A percentile compares a stretch with the other conserved stretches of the same genome.
Evolutionary conservation across 2,329 filamentous ascomycete species (phyloP).

Genomic region (Pseudogymnoascus sp.): DNA sequence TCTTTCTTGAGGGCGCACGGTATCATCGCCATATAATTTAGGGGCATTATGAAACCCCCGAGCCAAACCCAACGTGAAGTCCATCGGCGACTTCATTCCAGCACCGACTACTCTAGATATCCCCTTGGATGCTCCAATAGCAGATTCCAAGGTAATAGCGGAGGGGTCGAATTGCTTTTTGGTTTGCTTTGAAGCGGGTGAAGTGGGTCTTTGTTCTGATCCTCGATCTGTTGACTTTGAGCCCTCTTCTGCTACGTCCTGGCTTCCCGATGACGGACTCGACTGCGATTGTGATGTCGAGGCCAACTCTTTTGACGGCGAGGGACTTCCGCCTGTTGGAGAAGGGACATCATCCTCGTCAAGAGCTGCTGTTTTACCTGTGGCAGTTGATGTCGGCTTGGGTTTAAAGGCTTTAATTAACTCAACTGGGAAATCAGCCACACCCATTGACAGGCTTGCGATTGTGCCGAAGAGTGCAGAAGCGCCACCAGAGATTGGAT

Average conservation of each 20-base stretch:
- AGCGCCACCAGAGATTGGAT: slow-evolving; percentile 70
- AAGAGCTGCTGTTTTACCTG: not conserved
- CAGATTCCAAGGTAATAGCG: slow-evolving; percentile 41
- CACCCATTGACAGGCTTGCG: slow-evolving; percentile 69
- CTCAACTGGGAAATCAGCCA: slow-evolving; percentile 62
- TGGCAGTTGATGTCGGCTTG: not conserved
- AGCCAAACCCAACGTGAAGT: slow-evolving; percentile 73
- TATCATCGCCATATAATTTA: slow-evolving; percentile 75
- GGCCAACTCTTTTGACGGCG: slow-evolving; percentile 11
- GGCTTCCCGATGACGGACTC: slow-evolving; percentile 12
- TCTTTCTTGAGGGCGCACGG: slow-evolving; percentile 67
- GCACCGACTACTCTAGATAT: slow-evolving; percentile 56
- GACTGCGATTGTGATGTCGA: slow-evolving; percentile 15
- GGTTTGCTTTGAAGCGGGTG: slow-evolving; percentile 19
- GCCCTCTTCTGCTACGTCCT: slow-evolving; percentile 14
- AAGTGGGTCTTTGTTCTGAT: slow-evolving; percentile 15
- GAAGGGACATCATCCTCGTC: slow-evolving; percentile 1
- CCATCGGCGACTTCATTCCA: slow-evolving; percentile 73
- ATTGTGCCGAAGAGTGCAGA: slow-evolving; percentile 76
- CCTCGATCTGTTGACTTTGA: slow-evolving; percentile 14
- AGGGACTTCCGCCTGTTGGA: not conserved
- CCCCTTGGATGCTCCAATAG: slow-evolving; percentile 40
- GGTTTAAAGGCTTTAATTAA: slow-evolving; percentile 37
- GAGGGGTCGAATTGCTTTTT: slow-evolving; percentile 27
- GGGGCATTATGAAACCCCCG: slow-evolving; percentile 86